Conservation (phyloP, 1,139 yeast genomes). For the Yamadazyma spencermartinsiae region DNA sequence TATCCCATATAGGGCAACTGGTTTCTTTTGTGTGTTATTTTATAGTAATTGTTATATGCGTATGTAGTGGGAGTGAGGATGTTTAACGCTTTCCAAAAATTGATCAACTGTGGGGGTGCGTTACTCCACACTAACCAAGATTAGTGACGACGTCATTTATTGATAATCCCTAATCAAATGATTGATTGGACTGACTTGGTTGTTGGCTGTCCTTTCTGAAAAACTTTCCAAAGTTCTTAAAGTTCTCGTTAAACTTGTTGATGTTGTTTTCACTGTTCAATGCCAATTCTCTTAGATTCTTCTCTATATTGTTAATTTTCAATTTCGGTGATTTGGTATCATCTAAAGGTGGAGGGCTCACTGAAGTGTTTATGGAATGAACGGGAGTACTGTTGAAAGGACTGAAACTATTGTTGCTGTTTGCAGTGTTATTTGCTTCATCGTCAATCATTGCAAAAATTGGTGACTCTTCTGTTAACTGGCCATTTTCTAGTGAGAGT, state of each 20-base stretch:
- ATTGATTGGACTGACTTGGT: neutral
- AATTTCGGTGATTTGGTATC: constrained; percentile 29
- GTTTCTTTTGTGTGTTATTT: too few species aligned
- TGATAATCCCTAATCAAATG: neutral
- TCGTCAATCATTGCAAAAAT: constrained; percentile 14
- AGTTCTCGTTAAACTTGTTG: constrained; percentile 58
- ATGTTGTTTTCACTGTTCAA: constrained; percentile 55
- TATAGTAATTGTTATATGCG: too few species aligned
- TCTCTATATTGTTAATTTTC: constrained; percentile 55
- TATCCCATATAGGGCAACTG: too few species aligned
- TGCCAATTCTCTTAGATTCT: constrained; percentile 55
- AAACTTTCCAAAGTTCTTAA: constrained; percentile 57
- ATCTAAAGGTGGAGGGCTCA: constrained; percentile 15
- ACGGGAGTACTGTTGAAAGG: neutral
- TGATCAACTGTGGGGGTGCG: too few species aligned
- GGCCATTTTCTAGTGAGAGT: constrained; percentile 49
- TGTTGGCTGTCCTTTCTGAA: constrained; percentile 46
- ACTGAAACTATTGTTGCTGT: constrained; percentile 2
- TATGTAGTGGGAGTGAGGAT: too few species aligned
- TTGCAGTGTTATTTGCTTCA: constrained; percentile 4
- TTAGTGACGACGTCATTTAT: too few species aligned
- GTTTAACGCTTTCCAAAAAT: too few species aligned
- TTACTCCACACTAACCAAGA: too few species aligned
- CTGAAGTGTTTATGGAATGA: constrained; percentile 5
- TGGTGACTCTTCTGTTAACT: constrained; percentile 19